Percentiles rank a stretch among this genome's conserved stretches.
Conservation (phyloP, 129 eudicot species). For the Chrysanthemum makinoi region DNA sequence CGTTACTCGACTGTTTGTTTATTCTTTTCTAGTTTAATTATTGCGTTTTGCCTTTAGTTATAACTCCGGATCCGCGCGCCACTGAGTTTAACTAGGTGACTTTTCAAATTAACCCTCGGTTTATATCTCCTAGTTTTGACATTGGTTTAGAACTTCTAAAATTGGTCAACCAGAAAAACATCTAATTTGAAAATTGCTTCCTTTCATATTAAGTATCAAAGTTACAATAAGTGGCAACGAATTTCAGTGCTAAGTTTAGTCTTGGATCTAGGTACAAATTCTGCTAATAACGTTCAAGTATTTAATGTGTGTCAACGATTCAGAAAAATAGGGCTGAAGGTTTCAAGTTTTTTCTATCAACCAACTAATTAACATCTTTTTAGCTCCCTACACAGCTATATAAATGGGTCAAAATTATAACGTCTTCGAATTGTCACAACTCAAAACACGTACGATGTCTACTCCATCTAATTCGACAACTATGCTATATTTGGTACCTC, state of each 20-base stretch:
- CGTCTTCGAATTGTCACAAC: constrained; percentile 11
- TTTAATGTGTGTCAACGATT: background rate
- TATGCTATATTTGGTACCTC: constrained; percentile 2
- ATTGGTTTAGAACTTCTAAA: background rate
- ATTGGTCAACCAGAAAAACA: background rate
- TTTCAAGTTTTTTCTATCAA: constrained; percentile 20
- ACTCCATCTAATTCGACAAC: constrained; percentile 1
- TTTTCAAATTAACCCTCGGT: no score
- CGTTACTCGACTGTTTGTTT: no score
- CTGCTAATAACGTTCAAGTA: background rate
- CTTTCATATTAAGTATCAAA: background rate
- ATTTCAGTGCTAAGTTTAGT: no score
- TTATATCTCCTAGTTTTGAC: no score
- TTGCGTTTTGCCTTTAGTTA: no score
- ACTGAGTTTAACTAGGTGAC: no score
- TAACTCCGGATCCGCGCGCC: no score
- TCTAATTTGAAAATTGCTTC: background rate
- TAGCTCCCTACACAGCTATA: constrained; percentile 26
- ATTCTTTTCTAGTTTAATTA: no score
- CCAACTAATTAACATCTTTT: constrained; percentile 26
- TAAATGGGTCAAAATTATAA: constrained; percentile 22
- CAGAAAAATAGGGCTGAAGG: constrained; percentile 35
- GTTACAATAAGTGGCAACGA: background rate
- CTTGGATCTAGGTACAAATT: no score
- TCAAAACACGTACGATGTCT: constrained; percentile 26